Percentiles rank a stretch among this genome's conserved stretches.
Conservation (phyloP, 495 filamentous ascomycete species). For the Penicillium roqueforti region DNA sequence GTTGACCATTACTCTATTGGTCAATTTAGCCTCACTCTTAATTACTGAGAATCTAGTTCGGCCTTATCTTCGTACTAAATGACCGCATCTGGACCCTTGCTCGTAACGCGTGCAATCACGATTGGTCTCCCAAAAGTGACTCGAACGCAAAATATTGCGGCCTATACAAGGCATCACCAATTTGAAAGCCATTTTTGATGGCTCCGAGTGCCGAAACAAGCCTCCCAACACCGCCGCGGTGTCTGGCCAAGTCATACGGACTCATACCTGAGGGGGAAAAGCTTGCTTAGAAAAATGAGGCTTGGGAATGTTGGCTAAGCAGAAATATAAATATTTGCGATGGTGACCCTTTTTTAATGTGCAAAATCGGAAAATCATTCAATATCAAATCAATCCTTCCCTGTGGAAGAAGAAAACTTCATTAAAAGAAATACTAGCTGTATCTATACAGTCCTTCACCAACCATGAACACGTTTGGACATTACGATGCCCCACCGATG, state of each 20-base stretch:
- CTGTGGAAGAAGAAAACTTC: neutral
- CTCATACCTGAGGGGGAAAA: neutral
- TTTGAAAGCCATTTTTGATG: neutral
- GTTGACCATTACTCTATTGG: neutral
- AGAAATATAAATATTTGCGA: neutral
- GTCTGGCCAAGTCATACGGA: neutral
- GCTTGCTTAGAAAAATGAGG: neutral
- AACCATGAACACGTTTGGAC: neutral
- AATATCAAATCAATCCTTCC: neutral
- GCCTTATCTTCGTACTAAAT: neutral
- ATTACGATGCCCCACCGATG: conserved; percentile 7
- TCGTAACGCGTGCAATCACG: neutral
- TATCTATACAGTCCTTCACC: neutral
- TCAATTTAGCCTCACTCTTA: neutral
- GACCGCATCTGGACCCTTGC: neutral
- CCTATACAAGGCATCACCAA: neutral
- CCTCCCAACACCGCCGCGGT: conserved; percentile 15
- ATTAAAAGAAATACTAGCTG: neutral
- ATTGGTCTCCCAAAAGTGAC: neutral
- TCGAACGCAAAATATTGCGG: neutral
- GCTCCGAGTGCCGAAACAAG: neutral
- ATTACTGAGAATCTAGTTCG: neutral
- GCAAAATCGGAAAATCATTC: neutral
- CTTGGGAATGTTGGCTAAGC: neutral
- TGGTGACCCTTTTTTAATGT: neutral